Conservation (phyloP, 2,329 filamentous ascomycete species). For the Curvularia eragrostidis region DNA sequence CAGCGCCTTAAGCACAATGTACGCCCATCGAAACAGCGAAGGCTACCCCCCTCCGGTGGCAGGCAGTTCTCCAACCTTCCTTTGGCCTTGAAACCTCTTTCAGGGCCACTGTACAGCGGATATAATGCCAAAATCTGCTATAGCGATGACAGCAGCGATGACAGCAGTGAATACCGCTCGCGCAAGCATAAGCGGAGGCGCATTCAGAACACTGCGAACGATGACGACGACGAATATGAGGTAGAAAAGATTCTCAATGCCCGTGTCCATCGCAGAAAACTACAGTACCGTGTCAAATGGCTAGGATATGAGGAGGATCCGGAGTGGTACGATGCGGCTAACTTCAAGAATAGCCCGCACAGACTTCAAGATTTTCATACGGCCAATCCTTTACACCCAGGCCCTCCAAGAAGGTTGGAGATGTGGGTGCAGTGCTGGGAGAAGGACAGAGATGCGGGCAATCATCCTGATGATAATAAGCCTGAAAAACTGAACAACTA, state of each 20-base stretch:
- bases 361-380: constrained; percentile 16
- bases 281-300: constrained; percentile 11
- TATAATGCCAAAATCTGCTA: constrained; percentile 9
- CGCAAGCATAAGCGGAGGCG: constrained; percentile 7
- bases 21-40: constrained; percentile 1
- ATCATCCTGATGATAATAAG: constrained; percentile 14
- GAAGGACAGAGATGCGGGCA: constrained; percentile 19
- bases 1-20: not conserved
- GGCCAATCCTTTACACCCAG: constrained; percentile 13
- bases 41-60: constrained; percentile 1
- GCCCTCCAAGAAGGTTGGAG: constrained; percentile 18
- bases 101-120: not conserved
- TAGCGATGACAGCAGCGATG: constrained; percentile 7
- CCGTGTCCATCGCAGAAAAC: not conserved
- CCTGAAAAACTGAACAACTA: no score
- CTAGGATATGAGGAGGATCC: constrained; percentile 6
- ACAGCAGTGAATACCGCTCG: not conserved
- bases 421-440: constrained; percentile 20
- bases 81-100: constrained; percentile 1
- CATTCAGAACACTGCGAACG: not conserved
- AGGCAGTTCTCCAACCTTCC: not conserved
- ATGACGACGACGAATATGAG: constrained; percentile 9
- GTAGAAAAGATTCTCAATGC: constrained; percentile 9
- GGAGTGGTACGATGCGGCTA: constrained; percentile 5
- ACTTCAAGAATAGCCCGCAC: constrained; percentile 11